These are phyloP conservation scores for Gomphus sp. DNA, from an alignment of 1,284 basidiomycete species.

Conservation along the genomic window DNA sequence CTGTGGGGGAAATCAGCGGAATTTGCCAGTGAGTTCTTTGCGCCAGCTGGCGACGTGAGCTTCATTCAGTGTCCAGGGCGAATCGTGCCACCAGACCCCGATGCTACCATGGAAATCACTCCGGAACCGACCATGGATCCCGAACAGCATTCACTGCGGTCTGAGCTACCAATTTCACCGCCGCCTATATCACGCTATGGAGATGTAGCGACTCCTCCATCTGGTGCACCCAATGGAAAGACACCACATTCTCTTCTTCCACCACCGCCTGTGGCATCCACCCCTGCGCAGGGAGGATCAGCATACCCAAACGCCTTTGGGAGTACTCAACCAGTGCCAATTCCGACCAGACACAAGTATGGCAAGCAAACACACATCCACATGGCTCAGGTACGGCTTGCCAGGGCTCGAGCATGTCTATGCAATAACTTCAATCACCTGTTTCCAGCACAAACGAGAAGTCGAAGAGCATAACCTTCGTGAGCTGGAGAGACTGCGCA, in stretches of 20 bases:
- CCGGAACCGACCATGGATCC: background rate
- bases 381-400: background rate
- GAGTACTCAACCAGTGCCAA: background rate
- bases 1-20: background rate
- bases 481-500: slow-evolving; percentile 3
- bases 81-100: background rate
- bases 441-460: background rate
- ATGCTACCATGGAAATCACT: background rate
- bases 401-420: background rate
- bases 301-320: background rate
- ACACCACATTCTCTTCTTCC: background rate
- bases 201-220: background rate
- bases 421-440: background rate
- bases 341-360: slow-evolving; percentile 1
- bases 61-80: background rate
- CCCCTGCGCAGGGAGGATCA: background rate
- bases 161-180: background rate
- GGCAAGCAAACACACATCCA: slow-evolving; percentile 6
- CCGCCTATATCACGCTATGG: background rate
- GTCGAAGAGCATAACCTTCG: slow-evolving; percentile 6
- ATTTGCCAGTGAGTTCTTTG: slow-evolving; percentile 2
- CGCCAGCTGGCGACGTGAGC: background rate
- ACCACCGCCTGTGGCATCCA: slow-evolving; percentile 2
- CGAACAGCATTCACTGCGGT: background rate
- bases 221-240: background rate